Evolutionary conservation across 345 rosid genomes (phyloP), one percentile per base, ranked within the genome.

Genomic region (Eutrema heterophyllum): DNA sequence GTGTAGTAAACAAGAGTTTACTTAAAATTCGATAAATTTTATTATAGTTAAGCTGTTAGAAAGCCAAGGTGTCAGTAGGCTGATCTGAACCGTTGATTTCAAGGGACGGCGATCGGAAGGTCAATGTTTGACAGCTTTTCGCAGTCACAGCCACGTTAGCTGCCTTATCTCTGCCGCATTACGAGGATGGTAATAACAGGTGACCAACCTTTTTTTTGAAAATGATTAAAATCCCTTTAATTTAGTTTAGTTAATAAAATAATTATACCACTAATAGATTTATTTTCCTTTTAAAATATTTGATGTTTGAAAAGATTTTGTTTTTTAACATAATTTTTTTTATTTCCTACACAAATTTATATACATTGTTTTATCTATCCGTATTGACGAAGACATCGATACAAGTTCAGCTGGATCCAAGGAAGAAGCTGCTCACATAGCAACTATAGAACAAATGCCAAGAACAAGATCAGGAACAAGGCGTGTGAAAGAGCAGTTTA

Each of bases 71-170:
- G 61, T 32, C 53, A 59, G 39, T n/a, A 7, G 13, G 24, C 14
- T 52, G 13, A 53, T 68, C 57, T 41, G 44, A 14, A 48, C 58
- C 33, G 70, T 76, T 29, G 64, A 52, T 67, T 58, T 60, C 1
- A 49, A 30, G 13, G 54, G 45, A 29, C 60, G 13, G 50, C 45
- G 66, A 74, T 67, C 21, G 4, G 5, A 59, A 58, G 54, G 79
- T 75, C 74, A 69, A 61, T 54, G 58, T 63, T 71, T 16, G 66
- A 63, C 75, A 61, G 79, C 64, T 53, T 15, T 30, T 44, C 6
- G 14, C 53, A 36, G n/a, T 76, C 75, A 76, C 6, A 39, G 6
- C 80, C 80, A 76, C 75, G 71, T 76, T 60, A 70, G 66, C 46
- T 63, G 8, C 5, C 53, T 70, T 76, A 70, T 76, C 80, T 63